Percentiles rank a stretch among this genome's conserved stretches.
Conservation (phyloP, 202 grass and related monocot species). For the Brachypodium distachyon region DNA sequence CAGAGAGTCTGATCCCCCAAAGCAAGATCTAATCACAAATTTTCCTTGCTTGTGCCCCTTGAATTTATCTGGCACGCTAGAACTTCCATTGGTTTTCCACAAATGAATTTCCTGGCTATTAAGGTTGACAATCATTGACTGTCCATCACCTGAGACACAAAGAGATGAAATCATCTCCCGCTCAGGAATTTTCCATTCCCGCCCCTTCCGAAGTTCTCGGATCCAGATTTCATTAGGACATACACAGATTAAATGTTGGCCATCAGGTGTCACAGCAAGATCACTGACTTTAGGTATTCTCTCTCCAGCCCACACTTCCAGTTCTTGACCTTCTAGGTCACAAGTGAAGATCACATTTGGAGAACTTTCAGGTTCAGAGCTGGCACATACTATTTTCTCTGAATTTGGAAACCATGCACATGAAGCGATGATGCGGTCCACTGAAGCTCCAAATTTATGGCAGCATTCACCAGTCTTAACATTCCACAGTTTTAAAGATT, state of each 20-base stretch:
- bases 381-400: conserved; percentile 82
- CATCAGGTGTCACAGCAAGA: conserved; percentile 77
- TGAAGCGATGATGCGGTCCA: conserved; percentile 40
- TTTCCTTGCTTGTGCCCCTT: conserved; percentile 77
- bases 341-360: conserved; percentile 79
- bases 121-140: conserved; percentile 76
- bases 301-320: conserved; percentile 78
- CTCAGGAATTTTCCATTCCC: conserved; percentile 66
- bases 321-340: conserved; percentile 64
- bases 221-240: conserved; percentile 71
- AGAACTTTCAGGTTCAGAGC: conserved; percentile 29
- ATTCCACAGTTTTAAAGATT: conserved; percentile 86
- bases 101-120: conserved; percentile 94
- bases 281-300: conserved; percentile 94
- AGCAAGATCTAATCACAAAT: conserved; percentile 93
- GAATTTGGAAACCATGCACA: conserved; percentile 96
- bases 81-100: conserved; percentile 52
- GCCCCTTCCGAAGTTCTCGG: conserved; percentile 61
- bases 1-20: conserved; percentile 69
- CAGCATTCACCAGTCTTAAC: conserved; percentile 57
- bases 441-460: conserved; percentile 39
- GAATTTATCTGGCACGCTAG: conserved; percentile 46
- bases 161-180: conserved; percentile 59
- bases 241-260: conserved; percentile 59
- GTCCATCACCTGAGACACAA: conserved; percentile 78